phyloP scores from a whole-genome alignment of 768 basidiomycete genomes.

The Tricholoma matsutake region DNA sequence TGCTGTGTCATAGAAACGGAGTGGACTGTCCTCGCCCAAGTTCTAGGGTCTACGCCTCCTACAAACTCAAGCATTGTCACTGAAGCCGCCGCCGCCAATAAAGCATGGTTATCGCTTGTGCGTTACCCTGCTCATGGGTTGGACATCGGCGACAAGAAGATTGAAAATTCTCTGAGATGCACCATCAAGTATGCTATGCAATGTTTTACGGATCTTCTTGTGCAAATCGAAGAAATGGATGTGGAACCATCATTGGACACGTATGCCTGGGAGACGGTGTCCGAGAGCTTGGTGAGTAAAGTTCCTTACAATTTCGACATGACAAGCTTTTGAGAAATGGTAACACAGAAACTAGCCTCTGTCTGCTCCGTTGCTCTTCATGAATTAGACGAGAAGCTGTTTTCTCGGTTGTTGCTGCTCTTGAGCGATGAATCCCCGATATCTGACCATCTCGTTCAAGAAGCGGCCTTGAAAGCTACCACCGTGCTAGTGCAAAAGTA shows the following conservation, averaged over 20 bases:
- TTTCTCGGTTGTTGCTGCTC: constrained; percentile 66
- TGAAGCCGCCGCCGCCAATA: constrained; percentile 83
- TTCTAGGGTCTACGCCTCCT: constrained; percentile 36
- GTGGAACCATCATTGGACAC: constrained; percentile 75
- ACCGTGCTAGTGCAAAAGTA: constrained; percentile 84
- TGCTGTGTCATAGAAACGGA: constrained; percentile 85
- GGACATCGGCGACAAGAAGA: constrained; percentile 35
- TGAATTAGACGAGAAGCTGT: constrained; percentile 66
- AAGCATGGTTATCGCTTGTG: constrained; percentile 72
- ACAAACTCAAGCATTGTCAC: constrained; percentile 28
- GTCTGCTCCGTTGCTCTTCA: constrained; percentile 73
- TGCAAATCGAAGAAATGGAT: constrained; percentile 83
- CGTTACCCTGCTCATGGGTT: constrained; percentile 45
- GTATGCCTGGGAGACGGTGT: constrained; percentile 93
- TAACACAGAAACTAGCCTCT: constrained; percentile 76
- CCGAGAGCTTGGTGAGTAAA: constrained; percentile 71
- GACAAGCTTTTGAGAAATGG: background rate
- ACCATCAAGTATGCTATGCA: constrained; percentile 65
- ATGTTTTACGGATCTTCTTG: constrained; percentile 72
- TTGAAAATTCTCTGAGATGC: constrained; percentile 38
- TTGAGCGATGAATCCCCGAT: constrained; percentile 81
- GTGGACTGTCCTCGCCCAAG: constrained; percentile 83
- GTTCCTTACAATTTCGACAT: background rate
- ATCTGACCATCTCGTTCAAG: constrained; percentile 80
- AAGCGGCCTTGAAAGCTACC: constrained; percentile 84